Conservation (phyloP, 75 land plant genomes). For the Pinus albicaulis region DNA sequence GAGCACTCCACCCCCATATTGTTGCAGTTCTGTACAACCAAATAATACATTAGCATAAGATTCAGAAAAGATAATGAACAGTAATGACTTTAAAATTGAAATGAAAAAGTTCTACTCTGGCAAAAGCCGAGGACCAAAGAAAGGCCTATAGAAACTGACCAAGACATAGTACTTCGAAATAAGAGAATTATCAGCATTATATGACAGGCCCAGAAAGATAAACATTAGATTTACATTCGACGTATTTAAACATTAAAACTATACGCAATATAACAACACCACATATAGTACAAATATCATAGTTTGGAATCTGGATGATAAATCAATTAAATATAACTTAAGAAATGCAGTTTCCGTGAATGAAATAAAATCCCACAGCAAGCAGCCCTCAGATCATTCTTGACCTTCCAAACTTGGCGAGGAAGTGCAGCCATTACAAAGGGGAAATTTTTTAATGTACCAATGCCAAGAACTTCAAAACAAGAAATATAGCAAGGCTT, state of each 20-base stretch:
- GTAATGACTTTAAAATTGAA: too few species aligned
- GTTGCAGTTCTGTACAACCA: constrained; percentile 1
- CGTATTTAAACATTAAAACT: not conserved
- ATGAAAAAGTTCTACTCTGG: too few species aligned
- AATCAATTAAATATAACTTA: too few species aligned
- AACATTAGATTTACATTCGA: not conserved
- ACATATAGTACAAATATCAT: too few species aligned
- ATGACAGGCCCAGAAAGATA: not conserved
- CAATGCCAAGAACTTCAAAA: too few species aligned
- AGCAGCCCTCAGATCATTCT: not conserved
- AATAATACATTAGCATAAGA: not conserved
- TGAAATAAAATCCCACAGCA: too few species aligned
- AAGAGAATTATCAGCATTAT: not conserved
- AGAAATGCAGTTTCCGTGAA: too few species aligned
- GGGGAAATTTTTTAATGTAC: not conserved
- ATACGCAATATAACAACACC: not conserved
- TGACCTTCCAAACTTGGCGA: not conserved
- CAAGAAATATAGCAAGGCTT: too few species aligned
- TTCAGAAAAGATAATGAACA: too few species aligned
- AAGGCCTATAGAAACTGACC: not conserved
- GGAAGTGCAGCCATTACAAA: not conserved
- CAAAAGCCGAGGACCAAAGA: not conserved
- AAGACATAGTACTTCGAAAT: not conserved
- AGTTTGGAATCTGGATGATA: too few species aligned
- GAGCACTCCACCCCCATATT: not conserved